A percentile compares a stretch with the other conserved stretches of the same genome.
phyloP scores from a whole-genome alignment of 2,329 filamentous ascomycete species.

The Colletotrichum sp. region DNA sequence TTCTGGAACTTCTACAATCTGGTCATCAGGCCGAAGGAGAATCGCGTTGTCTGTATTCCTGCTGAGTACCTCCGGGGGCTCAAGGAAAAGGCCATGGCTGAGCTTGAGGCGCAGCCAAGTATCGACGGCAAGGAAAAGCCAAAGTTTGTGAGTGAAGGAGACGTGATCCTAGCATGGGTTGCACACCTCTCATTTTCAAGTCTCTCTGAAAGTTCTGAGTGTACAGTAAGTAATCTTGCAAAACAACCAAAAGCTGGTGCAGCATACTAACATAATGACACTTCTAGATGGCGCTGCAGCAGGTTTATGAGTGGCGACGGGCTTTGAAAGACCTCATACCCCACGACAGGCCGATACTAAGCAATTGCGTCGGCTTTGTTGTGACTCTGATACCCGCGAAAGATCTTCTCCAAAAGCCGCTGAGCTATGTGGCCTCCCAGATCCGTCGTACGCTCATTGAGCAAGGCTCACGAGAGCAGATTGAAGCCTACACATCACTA shows the following conservation, averaged over 20 bases:
- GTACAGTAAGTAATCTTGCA: not conserved
- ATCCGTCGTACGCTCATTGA: not conserved
- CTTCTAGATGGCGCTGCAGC: not conserved
- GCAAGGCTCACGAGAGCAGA: not conserved
- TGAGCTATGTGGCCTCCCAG: not conserved
- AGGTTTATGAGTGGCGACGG: not conserved
- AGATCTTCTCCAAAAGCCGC: not conserved
- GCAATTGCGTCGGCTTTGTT: not conserved
- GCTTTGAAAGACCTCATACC: not conserved
- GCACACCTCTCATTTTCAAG: slow-evolving; percentile 31
- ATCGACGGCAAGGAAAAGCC: not conserved
- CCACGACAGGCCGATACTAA: not conserved
- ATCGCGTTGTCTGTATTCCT: not conserved
- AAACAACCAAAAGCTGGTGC: not conserved
- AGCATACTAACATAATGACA: not conserved
- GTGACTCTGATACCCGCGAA: not conserved
- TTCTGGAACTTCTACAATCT: not conserved
- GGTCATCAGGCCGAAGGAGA: not conserved
- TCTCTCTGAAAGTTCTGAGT: slow-evolving; percentile 22
- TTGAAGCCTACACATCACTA: not conserved
- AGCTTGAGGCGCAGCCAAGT: slow-evolving; percentile 25
- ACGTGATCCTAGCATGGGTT: slow-evolving; percentile 43
- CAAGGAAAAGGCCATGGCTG: not conserved
- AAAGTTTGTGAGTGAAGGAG: slow-evolving; percentile 40
- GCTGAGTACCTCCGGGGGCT: not conserved